Conservation (phyloP, 805 yeast species). For the Yarrowia keelungensis region DNA sequence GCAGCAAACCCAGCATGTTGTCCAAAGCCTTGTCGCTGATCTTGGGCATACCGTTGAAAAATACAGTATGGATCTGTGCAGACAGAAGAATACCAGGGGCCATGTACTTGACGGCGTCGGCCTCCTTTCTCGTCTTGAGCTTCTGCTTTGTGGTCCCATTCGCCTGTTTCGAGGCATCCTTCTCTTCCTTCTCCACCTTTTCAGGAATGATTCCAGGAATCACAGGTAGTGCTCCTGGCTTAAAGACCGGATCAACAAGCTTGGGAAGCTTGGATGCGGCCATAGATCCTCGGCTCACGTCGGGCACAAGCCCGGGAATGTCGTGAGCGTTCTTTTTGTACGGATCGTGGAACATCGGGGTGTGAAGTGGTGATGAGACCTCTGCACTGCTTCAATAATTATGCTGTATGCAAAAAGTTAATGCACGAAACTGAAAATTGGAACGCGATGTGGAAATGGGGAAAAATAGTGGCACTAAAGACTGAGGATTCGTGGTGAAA, state of each 20-base stretch:
- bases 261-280: constrained; percentile 11
- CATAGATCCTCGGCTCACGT: constrained; percentile 16
- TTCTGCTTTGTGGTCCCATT: constrained; percentile 2
- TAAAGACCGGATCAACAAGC: constrained; percentile 15
- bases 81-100: not conserved
- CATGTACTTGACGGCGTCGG: not conserved
- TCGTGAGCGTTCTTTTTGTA: constrained; percentile 24
- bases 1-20: constrained; percentile 2
- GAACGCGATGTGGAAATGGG: not conserved
- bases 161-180: constrained; percentile 6
- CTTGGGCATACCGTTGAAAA: constrained; percentile 34
- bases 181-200: constrained; percentile 14
- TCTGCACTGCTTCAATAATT: constrained; percentile 5
- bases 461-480: too few relatives aligned
- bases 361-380: constrained; percentile 22
- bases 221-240: constrained; percentile 32
- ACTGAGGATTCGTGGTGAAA: not conserved
- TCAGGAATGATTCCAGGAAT: constrained; percentile 36
- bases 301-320: constrained; percentile 13
- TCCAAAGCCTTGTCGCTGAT: constrained; percentile 32
- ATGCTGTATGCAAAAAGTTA: constrained; percentile 13
- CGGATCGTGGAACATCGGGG: constrained; percentile 24
- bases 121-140: constrained; percentile 31
- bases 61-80: constrained; percentile 27
- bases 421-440: constrained; percentile 11